These are phyloP conservation scores for Fusarium continuum DNA, from an alignment of 2,329 filamentous ascomycete genomes.

Conservation along the genomic window DNA sequence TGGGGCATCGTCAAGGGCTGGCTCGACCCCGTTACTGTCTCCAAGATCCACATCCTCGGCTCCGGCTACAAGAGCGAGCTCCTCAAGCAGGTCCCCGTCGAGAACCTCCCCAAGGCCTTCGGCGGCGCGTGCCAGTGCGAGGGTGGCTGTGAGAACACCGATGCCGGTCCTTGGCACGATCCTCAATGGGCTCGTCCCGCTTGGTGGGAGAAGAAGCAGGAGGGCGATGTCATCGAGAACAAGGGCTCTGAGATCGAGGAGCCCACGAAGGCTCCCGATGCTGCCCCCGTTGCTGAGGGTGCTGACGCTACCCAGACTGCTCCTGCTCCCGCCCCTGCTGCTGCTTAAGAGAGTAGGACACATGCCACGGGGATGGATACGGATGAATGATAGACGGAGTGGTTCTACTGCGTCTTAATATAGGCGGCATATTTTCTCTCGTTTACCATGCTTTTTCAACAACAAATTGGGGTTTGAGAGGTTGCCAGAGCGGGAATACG, in stretches of 20 bases:
- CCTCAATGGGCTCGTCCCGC: constrained; percentile 70
- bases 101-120: constrained; percentile 89
- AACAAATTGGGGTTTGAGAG: constrained; percentile 15
- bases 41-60: constrained; percentile 94
- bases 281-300: constrained; percentile 46
- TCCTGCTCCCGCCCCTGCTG: constrained; percentile 41
- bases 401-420: constrained; percentile 30
- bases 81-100: constrained; percentile 81
- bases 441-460: constrained; percentile 27
- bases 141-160: constrained; percentile 86
- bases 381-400: constrained; percentile 28
- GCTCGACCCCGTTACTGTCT: constrained; percentile 94
- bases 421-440: constrained; percentile 39
- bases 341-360: constrained; percentile 43
- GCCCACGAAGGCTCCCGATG: constrained; percentile 45
- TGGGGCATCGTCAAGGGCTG: constrained; percentile 91
- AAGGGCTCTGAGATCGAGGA: constrained; percentile 51
- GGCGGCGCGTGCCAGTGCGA: constrained; percentile 85
- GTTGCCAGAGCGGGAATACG: constrained; percentile 16
- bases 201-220: constrained; percentile 67
- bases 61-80: constrained; percentile 84
- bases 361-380: constrained; percentile 4
- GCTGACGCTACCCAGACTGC: constrained; percentile 50
- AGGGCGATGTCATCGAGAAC: constrained; percentile 53
- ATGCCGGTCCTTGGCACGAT: constrained; percentile 90